Evolutionary conservation across 2,329 filamentous ascomycete species (phyloP).

Genomic region (Aspergillus clavatus): DNA sequence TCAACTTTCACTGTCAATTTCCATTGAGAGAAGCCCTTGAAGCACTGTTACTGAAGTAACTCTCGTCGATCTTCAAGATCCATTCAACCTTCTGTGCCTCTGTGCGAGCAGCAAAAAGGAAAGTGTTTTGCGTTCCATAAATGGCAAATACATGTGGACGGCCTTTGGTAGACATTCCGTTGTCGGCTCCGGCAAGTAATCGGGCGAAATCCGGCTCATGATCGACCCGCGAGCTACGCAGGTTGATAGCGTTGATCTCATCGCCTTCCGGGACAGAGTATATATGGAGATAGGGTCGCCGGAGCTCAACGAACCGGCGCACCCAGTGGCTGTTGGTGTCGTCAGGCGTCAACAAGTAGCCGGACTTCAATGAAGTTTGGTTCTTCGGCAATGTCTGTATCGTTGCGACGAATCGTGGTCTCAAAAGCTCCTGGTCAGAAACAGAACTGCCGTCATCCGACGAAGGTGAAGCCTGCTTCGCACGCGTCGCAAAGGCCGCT

Average conservation of each 20-base stretch:
- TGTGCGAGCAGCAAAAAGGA: slow-evolving; percentile 83
- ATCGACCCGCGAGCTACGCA: slow-evolving; percentile 86
- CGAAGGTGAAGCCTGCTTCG: slow-evolving; percentile 14
- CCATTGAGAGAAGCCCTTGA: slow-evolving; percentile 23
- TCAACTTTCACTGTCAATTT: slow-evolving; percentile 20
- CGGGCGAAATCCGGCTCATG: slow-evolving; percentile 82
- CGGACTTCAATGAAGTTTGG: slow-evolving; percentile 73
- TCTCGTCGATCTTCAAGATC: slow-evolving; percentile 93
- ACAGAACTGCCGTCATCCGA: slow-evolving; percentile 25
- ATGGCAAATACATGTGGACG: slow-evolving; percentile 81
- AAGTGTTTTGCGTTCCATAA: slow-evolving; percentile 91
- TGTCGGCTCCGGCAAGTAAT: slow-evolving; percentile 51
- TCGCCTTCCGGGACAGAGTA: slow-evolving; percentile 82
- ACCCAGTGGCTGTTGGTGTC: slow-evolving; percentile 75
- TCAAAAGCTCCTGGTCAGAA: slow-evolving; percentile 33
- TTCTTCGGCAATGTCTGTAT: slow-evolving; percentile 78
- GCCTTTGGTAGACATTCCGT: slow-evolving; percentile 38
- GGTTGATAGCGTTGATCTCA: slow-evolving; percentile 81
- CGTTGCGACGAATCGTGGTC: slow-evolving; percentile 67
- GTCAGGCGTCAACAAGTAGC: slow-evolving; percentile 81
- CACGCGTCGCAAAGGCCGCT: slow-evolving; percentile 26
- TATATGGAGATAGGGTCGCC: slow-evolving; percentile 86
- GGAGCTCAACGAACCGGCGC: slow-evolving; percentile 86
- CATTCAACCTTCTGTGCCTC: slow-evolving; percentile 94
- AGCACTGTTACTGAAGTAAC: slow-evolving; percentile 50